Evolutionary conservation across 139 green algal species (phyloP), one percentile per base, ranked within the genome.

Genomic region (Ettlia oleoabundans): DNA sequence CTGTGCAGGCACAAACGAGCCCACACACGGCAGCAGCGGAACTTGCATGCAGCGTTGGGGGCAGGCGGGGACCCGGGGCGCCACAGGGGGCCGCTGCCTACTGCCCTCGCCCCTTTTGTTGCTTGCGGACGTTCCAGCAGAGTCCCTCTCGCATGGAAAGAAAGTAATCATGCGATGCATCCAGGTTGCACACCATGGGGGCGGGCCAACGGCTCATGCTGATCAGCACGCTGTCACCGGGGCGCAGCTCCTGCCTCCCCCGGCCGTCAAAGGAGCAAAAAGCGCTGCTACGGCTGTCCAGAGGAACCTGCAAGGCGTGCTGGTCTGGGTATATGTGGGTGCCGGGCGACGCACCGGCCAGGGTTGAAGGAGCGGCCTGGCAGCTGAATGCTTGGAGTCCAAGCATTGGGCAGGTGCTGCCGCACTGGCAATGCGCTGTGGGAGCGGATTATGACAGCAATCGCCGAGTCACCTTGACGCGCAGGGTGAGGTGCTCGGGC

Each of bases 151-250:
- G 75, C 38, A 97, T 92, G 42, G 82, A 83, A 13, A 76, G 80
- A 81, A 97, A 96, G 93, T 95, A 98, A 80, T 98, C 95, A 22
- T 90, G 81, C 1, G 84, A 92, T 35, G 92, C 87, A 65, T 90
- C 91, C 70, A 90, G 71, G n/a, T 82, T 84, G 84, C 91, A 96
- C 43, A 95, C 89, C 32, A 90, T 94, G 61, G 90, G 92, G 41
- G 92, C 83, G 1, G 91, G 91, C 79, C 86, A 92, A 37, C 76
- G 51, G 40, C 68, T 89, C 78, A 95, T 90, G 26, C 86, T 78
- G 33, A 98, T 88, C 0, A 94, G 65, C 5, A 98, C 86, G 1
- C 83, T 84, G 63, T 97, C 92, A 9, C 92, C 91, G 1, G 88
- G 89, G 37, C 68, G 37, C 42, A 95, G 76, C 35, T 69, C 62